phyloP scores from a whole-genome alignment of 192 early-diverging fungal genomes.

The Podila epigama region DNA sequence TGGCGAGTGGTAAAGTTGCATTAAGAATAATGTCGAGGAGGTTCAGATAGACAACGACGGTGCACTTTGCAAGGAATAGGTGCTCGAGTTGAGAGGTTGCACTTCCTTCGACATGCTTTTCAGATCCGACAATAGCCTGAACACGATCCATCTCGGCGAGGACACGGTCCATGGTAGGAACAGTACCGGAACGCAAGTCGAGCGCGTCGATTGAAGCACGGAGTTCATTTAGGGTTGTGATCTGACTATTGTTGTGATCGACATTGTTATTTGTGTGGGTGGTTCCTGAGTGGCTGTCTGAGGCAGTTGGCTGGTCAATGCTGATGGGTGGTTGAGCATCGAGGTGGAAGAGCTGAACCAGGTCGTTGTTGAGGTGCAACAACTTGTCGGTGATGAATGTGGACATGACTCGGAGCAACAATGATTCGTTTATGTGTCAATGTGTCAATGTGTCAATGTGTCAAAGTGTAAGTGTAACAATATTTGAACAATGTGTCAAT shows the following conservation, averaged over 20 bases:
- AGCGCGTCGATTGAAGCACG: constrained; percentile 13
- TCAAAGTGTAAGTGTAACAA: no score
- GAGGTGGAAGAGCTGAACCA: constrained; percentile 45
- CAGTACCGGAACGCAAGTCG: constrained; percentile 20
- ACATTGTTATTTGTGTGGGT: background rate
- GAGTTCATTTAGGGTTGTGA: background rate
- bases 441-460: background rate
- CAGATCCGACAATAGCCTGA: background rate
- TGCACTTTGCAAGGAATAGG: constrained; percentile 61
- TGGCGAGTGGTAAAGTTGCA: constrained; percentile 64
- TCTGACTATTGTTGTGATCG: constrained; percentile 6
- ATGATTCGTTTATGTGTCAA: background rate
- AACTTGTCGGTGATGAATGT: constrained; percentile 46
- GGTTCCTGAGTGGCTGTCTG: background rate
- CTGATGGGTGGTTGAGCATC: background rate
- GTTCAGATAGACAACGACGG: constrained; percentile 63
- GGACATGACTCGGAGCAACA: no score
- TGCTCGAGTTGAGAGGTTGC: constrained; percentile 37
- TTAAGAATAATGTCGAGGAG: constrained; percentile 64
- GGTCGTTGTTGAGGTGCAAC: constrained; percentile 35
- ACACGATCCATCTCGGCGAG: constrained; percentile 26
- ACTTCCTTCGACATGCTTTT: background rate
- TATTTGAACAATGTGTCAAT: no score
- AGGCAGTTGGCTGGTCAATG: background rate
- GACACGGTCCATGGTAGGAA: constrained; percentile 31